A percentile compares a stretch with the other conserved stretches of the same genome.
Evolutionary conservation across 2,329 filamentous ascomycete genomes (phyloP).

Genomic region (Blumeria hordei): DNA sequence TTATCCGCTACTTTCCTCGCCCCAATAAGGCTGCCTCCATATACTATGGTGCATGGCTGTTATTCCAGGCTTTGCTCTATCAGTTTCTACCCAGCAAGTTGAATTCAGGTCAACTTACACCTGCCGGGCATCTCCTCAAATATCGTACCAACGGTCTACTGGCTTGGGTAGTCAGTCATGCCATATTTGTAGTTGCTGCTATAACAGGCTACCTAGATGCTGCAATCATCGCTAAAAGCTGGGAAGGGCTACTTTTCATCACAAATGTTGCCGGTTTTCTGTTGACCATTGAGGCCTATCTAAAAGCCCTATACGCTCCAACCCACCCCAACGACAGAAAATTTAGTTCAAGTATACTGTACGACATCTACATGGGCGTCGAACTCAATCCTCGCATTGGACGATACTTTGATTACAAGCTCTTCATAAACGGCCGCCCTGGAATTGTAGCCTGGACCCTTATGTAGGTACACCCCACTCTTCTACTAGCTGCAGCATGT

Average conservation of each 20-base stretch:
- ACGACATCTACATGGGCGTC: conserved; percentile 23
- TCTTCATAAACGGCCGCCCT: conserved; percentile 23
- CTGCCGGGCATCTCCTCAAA: conserved; percentile 19
- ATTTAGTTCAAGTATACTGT: conserved; percentile 20
- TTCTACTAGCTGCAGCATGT: neutral
- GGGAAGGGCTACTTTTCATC: conserved; percentile 18
- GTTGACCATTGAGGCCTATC: conserved; percentile 14
- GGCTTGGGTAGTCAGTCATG: conserved; percentile 19
- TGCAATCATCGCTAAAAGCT: conserved; percentile 20
- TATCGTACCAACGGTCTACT: conserved; percentile 21
- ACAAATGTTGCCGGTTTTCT: conserved; percentile 18
- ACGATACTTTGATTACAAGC: conserved; percentile 20
- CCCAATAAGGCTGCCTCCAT: conserved; percentile 4
- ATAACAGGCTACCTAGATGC: conserved; percentile 16
- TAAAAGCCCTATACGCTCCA: conserved; percentile 19
- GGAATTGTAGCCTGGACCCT: conserved; percentile 24
- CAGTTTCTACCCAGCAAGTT: conserved; percentile 14
- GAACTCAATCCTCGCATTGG: conserved; percentile 22
- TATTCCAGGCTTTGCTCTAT: conserved; percentile 16
- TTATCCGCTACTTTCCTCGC: conserved; percentile 5
- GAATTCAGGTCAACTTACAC: conserved; percentile 19
- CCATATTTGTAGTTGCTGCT: conserved; percentile 12
- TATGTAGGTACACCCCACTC: conserved; percentile 15
- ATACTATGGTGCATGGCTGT: conserved; percentile 15
- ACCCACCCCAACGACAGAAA: conserved; percentile 20